Conservation (phyloP, 805 yeast genomes). For the Wickerhamomyces bisporus region DNA sequence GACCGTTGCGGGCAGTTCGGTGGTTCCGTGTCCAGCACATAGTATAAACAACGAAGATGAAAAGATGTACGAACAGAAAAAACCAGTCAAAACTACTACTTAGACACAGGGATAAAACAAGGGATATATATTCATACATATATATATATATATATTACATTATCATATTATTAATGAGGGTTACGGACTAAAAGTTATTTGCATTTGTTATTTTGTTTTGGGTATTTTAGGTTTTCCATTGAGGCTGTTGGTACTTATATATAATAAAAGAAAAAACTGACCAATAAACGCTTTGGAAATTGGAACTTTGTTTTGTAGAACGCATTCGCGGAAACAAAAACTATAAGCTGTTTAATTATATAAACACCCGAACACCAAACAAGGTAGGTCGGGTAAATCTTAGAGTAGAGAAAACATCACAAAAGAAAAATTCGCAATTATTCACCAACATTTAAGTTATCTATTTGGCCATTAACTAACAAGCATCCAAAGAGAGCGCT, state of each 20-base stretch:
- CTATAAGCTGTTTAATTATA: too few relatives aligned
- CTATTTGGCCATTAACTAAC: too few relatives aligned
- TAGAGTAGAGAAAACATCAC: too few relatives aligned
- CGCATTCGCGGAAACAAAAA: too few relatives aligned
- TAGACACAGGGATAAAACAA: neutral
- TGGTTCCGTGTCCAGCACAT: constrained; percentile 40
- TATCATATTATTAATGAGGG: too few relatives aligned
- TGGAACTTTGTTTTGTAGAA: neutral
- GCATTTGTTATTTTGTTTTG: neutral
- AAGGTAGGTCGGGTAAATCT: too few relatives aligned
- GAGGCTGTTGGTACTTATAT: neutral
- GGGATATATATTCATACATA: neutral
- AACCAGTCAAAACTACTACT: neutral
- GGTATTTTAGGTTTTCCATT: neutral
- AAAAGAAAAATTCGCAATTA: too few relatives aligned
- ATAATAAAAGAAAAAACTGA: neutral
- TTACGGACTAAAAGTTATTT: neutral
- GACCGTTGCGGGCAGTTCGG: constrained; percentile 37
- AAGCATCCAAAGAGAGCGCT: too few relatives aligned
- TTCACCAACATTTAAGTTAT: too few relatives aligned
- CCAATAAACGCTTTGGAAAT: constrained; percentile 4
- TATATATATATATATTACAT: too few relatives aligned
- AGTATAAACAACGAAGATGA: constrained; percentile 36
- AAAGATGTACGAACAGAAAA: constrained; percentile 17
- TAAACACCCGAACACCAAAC: too few relatives aligned